Evolutionary conservation across 2,329 filamentous ascomycete genomes (phyloP), one percentile per base, ranked within the genome.

Genomic region (Calycina herbarum): DNA sequence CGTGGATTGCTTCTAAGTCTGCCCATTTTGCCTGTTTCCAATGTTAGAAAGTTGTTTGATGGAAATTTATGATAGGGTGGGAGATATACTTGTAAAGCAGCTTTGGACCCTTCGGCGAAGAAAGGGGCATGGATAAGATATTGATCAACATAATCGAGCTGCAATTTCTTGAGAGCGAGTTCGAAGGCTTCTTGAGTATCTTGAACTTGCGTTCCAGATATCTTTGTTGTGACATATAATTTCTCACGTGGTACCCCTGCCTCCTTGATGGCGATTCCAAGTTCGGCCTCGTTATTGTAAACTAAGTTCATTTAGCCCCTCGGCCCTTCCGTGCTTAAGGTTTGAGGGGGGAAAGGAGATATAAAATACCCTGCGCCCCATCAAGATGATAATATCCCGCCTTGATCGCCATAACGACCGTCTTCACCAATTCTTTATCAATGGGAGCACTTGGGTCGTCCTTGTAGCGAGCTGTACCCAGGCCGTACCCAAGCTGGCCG

Each of bases 371-470:
- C 80, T 94, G 88, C 24, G 91, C 91, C 56, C 90, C 86, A 76
- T 94, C 91, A 2, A 94, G 81, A 73, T 94, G 90, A 65, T 83
- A 82, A 76, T 88, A 93, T 29, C 89, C 90, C n/a, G 86, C 77
- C 63, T 85, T 83, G 72, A 93, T 89, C 38, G 91, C 90, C 69
- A 79, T 82, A 64, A 89, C 84, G 11, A 82, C 78, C 2, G 77
- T 77, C 57, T 84, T 79, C 40, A 86, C 78, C 57, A 82, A 77
- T 5, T 82, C 80, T 64, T 86, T 78, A 69, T 92, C 87, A 54
- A 88, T 78, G 8, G 58, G 64, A 5, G 68, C 67, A 59, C 65
- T 67, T 7, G 40, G 20, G 64, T 82, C 78, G 8, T 81, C 77
- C 70, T 85, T 85, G 75, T 85, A 91, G 78, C 81, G 79, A 56